A percentile compares a stretch with the other conserved stretches of the same genome.
Conservation (phyloP, 805 yeast genomes). For the Schizosaccharomyces japonicus region DNA sequence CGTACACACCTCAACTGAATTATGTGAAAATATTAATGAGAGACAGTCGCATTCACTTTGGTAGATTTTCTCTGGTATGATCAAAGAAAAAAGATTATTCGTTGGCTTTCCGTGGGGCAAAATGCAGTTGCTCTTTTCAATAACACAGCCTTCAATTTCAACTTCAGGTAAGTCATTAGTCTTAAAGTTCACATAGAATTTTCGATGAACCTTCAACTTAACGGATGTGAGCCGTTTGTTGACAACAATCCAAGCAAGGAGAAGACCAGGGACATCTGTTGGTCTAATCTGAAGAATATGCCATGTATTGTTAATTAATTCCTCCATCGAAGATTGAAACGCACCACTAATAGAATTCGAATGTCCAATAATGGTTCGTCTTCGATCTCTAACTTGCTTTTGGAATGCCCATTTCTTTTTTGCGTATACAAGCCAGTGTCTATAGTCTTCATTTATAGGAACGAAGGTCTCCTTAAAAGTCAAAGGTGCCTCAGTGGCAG, state of each 20-base stretch:
- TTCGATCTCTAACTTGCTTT: constrained; percentile 42
- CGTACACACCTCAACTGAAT: constrained; percentile 19
- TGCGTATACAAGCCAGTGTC: constrained; percentile 37
- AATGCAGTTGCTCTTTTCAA: constrained; percentile 33
- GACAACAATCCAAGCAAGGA: constrained; percentile 47
- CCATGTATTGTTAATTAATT: constrained; percentile 55
- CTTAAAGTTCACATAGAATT: constrained; percentile 43
- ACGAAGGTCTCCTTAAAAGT: constrained; percentile 24
- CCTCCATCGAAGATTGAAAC: constrained; percentile 54
- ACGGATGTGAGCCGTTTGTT: constrained; percentile 52
- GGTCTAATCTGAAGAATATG: constrained; percentile 49
- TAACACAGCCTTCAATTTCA: constrained; percentile 24
- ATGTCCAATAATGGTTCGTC: constrained; percentile 59
- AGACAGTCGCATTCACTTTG: constrained; percentile 31
- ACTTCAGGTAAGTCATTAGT: constrained; percentile 21
- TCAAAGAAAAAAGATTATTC: constrained; percentile 31
- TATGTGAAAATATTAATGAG: constrained; percentile 38
- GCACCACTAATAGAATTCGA: constrained; percentile 36
- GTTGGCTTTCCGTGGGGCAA: constrained; percentile 43
- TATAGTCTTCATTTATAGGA: constrained; percentile 17
- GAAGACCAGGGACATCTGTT: constrained; percentile 43
- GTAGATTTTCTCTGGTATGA: constrained; percentile 43
- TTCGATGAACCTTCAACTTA: constrained; percentile 49
- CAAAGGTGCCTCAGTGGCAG: constrained; percentile 15
- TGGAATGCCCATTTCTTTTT: constrained; percentile 75